Evolutionary conservation across 495 filamentous ascomycete genomes (phyloP).

Genomic region (Penicillium daleae): DNA sequence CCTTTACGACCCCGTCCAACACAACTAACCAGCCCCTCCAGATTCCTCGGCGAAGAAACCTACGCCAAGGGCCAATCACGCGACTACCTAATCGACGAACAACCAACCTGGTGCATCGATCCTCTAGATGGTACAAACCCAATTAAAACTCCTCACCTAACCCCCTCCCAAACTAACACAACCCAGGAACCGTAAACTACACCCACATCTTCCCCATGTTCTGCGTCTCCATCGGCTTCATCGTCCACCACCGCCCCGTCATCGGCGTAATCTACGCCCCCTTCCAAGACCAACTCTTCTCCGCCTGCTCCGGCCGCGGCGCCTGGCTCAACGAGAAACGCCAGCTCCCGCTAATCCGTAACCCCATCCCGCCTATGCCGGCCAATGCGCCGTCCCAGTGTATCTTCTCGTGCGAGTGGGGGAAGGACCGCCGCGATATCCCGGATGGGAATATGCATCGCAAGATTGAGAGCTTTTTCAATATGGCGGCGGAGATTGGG

Average conservation of each 20-base stretch:
- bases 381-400: slow-evolving; percentile 65
- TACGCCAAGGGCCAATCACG: slow-evolving; percentile 62
- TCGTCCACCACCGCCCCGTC: slow-evolving; percentile 56
- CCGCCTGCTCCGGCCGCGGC: slow-evolving; percentile 60
- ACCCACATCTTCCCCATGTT: slow-evolving; percentile 76
- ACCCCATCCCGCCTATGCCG: slow-evolving; percentile 63
- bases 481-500: slow-evolving; percentile 67
- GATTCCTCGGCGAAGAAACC: slow-evolving; percentile 72
- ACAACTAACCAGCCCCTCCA: slow-evolving; percentile 25
- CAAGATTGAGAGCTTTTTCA: slow-evolving; percentile 71
- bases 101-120: slow-evolving; percentile 72
- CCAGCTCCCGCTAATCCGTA: slow-evolving; percentile 59
- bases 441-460: slow-evolving; percentile 64
- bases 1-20: not conserved
- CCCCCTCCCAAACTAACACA: not conserved
- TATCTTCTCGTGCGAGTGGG: slow-evolving; percentile 72
- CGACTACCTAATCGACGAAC: slow-evolving; percentile 62
- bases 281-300: slow-evolving; percentile 66
- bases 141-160: not conserved
- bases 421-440: slow-evolving; percentile 66
- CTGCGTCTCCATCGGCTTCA: slow-evolving; percentile 68
- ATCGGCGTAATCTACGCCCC: slow-evolving; percentile 71
- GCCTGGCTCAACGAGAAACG: slow-evolving; percentile 68
- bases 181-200: slow-evolving; percentile 65
- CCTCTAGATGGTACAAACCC: slow-evolving; percentile 60